phyloP scores from a whole-genome alignment of 192 early-diverging fungal genomes.

The Coemansia sp. region DNA sequence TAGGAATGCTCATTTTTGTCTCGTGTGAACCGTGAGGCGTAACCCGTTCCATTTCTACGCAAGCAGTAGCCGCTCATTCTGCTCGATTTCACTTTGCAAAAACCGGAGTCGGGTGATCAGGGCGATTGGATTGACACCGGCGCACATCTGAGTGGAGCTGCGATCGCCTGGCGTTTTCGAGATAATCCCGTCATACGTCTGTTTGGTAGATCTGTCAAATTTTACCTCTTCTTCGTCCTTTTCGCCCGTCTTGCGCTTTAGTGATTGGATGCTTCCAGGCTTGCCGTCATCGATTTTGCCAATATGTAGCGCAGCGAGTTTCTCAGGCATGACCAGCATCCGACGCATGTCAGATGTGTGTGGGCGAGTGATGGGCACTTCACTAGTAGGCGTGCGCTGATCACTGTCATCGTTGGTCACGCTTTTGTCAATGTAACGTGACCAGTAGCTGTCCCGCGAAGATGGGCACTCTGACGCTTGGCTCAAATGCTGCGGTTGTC shows the following conservation, averaged over 20 bases:
- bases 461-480: constrained; percentile 7
- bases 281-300: neutral
- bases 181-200: no score
- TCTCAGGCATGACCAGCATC: constrained; percentile 37
- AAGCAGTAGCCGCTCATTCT: constrained; percentile 32
- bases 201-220: no score
- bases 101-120: constrained; percentile 42
- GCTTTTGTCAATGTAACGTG: constrained; percentile 24
- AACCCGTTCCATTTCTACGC: constrained; percentile 3
- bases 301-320: constrained; percentile 26
- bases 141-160: constrained; percentile 11
- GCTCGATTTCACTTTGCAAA: constrained; percentile 47
- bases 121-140: constrained; percentile 43
- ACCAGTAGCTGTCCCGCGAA: constrained; percentile 50
- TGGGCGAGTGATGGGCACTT: neutral
- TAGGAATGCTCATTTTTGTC: neutral
- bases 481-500: neutral
- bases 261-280: neutral
- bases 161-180: constrained; percentile 6
- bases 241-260: neutral
- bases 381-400: constrained; percentile 16
- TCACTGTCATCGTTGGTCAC: neutral
- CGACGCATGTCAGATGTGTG: constrained; percentile 13
- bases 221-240: no score
- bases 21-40: neutral